Evolutionary conservation across 768 basidiomycete genomes (phyloP).

Genomic region (Boletus coccyginus): DNA sequence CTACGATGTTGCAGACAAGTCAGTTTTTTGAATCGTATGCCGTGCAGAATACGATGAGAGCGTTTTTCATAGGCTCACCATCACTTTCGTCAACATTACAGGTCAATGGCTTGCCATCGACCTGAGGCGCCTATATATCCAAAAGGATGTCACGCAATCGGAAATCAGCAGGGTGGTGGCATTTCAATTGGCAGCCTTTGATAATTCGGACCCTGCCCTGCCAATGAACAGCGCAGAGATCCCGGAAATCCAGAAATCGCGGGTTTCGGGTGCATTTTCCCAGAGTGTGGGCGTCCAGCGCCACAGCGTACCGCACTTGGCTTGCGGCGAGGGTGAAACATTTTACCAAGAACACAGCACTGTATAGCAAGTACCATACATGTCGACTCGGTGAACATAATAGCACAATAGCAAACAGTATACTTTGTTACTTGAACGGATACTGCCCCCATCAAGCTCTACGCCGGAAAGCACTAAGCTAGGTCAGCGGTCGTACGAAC

Average conservation of each 20-base stretch:
- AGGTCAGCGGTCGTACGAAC: too few relatives aligned
- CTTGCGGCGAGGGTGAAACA: too few relatives aligned
- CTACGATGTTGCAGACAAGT: not conserved
- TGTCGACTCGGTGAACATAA: too few relatives aligned
- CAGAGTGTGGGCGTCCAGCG: too few relatives aligned
- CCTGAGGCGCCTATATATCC: not conserved
- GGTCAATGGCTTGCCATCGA: constrained; percentile 4
- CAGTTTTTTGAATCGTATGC: not conserved
- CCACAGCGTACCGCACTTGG: too few relatives aligned
- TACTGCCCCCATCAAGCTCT: too few relatives aligned
- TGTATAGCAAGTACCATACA: too few relatives aligned
- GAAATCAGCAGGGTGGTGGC: constrained; percentile 3
- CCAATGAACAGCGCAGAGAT: not conserved
- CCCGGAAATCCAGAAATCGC: not conserved
- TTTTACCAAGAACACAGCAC: too few relatives aligned
- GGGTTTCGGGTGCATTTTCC: not conserved
- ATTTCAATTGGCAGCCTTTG: not conserved
- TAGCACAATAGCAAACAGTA: too few relatives aligned
- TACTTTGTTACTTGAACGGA: too few relatives aligned
- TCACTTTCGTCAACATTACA: not conserved
- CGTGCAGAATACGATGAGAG: not conserved
- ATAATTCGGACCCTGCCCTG: not conserved
- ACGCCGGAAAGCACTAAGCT: too few relatives aligned
- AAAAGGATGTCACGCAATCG: not conserved
- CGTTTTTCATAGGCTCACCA: not conserved